These are phyloP conservation scores for Boletales sp. DNA, from an alignment of 768 basidiomycete genomes.

Conservation along the genomic window DNA sequence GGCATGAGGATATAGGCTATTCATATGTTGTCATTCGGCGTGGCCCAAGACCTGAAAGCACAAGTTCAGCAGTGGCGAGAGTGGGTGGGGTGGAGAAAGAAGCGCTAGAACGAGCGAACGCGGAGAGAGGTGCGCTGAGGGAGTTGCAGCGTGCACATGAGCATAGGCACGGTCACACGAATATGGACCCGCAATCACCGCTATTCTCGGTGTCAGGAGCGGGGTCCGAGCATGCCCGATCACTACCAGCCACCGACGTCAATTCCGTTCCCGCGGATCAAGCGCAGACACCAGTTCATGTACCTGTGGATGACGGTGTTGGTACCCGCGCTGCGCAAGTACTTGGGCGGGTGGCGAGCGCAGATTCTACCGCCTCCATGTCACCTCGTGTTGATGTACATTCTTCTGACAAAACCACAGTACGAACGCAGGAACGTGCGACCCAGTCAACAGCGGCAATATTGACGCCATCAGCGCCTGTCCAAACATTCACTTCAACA, in stretches of 20 bases:
- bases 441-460: not conserved
- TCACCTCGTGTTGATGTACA: conserved; percentile 25
- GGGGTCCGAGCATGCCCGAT: conserved; percentile 11
- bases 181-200: conserved; percentile 27
- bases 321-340: conserved; percentile 12
- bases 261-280: conserved; percentile 24
- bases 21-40: conserved; percentile 88
- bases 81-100: conserved; percentile 29
- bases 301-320: conserved; percentile 19
- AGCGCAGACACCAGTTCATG: conserved; percentile 6
- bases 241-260: conserved; percentile 12
- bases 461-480: conserved; percentile 14
- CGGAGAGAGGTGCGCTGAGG: conserved; percentile 14
- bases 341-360: conserved; percentile 14
- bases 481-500: conserved; percentile 6
- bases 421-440: conserved; percentile 10
- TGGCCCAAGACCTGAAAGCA: conserved; percentile 58
- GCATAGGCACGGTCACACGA: conserved; percentile 11
- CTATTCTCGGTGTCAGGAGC: conserved; percentile 11
- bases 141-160: conserved; percentile 25
- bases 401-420: conserved; percentile 9
- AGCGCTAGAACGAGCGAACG: conserved; percentile 25
- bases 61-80: conserved; percentile 19
- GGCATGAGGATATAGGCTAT: conserved; percentile 85
- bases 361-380: conserved; percentile 16